Conservation (phyloP, 2,329 filamentous ascomycete genomes). For the Raffaelea albimanens region DNA sequence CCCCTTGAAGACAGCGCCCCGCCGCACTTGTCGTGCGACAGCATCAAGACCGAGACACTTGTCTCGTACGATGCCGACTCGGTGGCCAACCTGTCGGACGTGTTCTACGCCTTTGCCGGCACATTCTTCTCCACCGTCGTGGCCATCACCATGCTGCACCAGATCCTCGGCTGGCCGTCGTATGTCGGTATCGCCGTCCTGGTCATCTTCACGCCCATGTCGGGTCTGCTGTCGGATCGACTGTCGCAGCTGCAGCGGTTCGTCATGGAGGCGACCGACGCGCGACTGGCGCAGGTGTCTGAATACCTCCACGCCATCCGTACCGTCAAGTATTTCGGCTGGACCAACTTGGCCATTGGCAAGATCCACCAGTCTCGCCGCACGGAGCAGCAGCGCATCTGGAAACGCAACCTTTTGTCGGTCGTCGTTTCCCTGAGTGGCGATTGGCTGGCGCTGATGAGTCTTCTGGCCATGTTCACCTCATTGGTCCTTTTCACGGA, state of each 20-base stretch:
- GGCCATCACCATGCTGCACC: conserved; percentile 19
- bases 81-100: conserved; percentile 21
- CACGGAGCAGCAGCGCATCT: conserved; percentile 17
- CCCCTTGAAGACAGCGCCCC: too few relatives aligned
- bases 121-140: conserved; percentile 19
- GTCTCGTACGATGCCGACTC: conserved; percentile 26
- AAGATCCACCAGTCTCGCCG: neutral
- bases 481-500: conserved; percentile 1
- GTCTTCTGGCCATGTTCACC: conserved; percentile 9
- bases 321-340: conserved; percentile 95
- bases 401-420: conserved; percentile 19
- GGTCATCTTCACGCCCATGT: conserved; percentile 18
- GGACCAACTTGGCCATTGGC: conserved; percentile 73
- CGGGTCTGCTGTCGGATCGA: conserved; percentile 18
- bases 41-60: conserved; percentile 10
- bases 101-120: conserved; percentile 20
- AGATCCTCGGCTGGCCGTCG: conserved; percentile 23
- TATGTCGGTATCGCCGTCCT: conserved; percentile 21
- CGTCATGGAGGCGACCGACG: conserved; percentile 53
- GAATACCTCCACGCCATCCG: conserved; percentile 88
- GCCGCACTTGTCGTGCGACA: too few relatives aligned
- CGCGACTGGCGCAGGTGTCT: conserved; percentile 83
- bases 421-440: conserved; percentile 13
- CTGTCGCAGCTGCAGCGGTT: conserved; percentile 20
- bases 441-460: conserved; percentile 12